phyloP scores from a whole-genome alignment of 257 asterid genomes.

The Scutellaria barbata region DNA sequence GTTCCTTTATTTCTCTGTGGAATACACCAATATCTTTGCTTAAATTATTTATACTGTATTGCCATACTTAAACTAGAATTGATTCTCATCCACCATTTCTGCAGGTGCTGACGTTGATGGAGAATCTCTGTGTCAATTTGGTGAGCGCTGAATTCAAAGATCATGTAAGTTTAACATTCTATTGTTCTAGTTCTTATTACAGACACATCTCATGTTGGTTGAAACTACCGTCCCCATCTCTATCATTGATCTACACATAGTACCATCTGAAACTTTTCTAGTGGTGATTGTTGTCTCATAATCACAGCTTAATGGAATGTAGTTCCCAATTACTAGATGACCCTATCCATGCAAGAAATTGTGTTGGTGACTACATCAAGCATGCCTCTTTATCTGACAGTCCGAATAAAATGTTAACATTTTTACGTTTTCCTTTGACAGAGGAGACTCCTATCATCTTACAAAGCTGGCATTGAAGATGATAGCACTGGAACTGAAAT shows the following conservation, averaged over 20 bases:
- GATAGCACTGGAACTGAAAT: constrained; percentile 34
- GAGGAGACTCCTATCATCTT: constrained; percentile 61
- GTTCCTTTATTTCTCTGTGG: too few species aligned
- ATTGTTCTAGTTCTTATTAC: neutral
- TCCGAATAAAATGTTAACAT: too few species aligned
- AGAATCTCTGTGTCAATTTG: constrained; percentile 74
- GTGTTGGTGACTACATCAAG: neutral
- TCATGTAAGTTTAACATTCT: constrained; percentile 57
- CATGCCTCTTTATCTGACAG: neutral
- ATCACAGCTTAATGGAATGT: too few species aligned
- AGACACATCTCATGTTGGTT: neutral
- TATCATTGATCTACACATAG: neutral
- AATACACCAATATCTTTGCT: too few species aligned
- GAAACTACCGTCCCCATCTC: neutral
- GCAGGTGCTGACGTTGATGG: constrained; percentile 83
- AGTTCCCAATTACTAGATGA: neutral
- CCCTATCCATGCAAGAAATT: neutral
- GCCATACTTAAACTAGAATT: neutral
- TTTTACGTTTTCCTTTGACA: constrained; percentile 35
- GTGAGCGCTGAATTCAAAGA: constrained; percentile 80
- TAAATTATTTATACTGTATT: neutral
- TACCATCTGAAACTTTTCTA: neutral
- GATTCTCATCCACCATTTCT: constrained; percentile 11
- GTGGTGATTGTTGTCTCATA: neutral
- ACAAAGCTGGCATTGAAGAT: constrained; percentile 34